phyloP scores from a whole-genome alignment of 139 green algal species.

The Mesotaenium endlicherianum region DNA sequence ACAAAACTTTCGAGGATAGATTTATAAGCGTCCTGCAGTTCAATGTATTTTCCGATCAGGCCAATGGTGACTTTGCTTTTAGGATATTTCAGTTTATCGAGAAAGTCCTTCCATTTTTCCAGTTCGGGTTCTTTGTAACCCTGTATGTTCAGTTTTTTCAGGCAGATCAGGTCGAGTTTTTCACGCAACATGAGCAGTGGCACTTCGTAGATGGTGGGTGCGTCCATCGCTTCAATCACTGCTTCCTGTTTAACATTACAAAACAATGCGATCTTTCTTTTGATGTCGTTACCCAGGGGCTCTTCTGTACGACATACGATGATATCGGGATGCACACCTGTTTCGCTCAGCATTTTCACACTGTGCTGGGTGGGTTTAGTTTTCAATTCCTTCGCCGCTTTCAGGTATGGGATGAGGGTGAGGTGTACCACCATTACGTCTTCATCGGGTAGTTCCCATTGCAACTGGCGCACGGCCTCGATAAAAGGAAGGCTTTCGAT shows the following conservation, averaged over 20 bases:
- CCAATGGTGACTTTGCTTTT: background rate
- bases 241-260: background rate
- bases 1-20: background rate
- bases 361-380: constrained; percentile 97
- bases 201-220: background rate
- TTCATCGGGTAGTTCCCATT: constrained; percentile 67
- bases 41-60: constrained; percentile 29
- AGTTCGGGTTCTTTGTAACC: background rate
- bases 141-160: background rate
- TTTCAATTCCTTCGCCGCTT: constrained; percentile 92
- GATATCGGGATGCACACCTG: background rate
- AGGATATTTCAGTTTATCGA: background rate
- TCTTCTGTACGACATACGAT: background rate
- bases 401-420: constrained; percentile 87
- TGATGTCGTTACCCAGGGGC: background rate
- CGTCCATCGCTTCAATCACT: background rate
- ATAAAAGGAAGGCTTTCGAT: constrained; percentile 97
- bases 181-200: background rate
- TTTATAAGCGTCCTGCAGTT: constrained; percentile 13
- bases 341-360: constrained; percentile 56
- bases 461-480: constrained; percentile 63
- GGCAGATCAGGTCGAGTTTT: background rate
- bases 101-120: background rate
- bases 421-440: constrained; percentile 74
- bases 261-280: background rate